Percentiles rank a stretch among this genome's conserved stretches.
phyloP scores from a whole-genome alignment of 1,139 yeast genomes.

The Hansenula lynferdii region DNA sequence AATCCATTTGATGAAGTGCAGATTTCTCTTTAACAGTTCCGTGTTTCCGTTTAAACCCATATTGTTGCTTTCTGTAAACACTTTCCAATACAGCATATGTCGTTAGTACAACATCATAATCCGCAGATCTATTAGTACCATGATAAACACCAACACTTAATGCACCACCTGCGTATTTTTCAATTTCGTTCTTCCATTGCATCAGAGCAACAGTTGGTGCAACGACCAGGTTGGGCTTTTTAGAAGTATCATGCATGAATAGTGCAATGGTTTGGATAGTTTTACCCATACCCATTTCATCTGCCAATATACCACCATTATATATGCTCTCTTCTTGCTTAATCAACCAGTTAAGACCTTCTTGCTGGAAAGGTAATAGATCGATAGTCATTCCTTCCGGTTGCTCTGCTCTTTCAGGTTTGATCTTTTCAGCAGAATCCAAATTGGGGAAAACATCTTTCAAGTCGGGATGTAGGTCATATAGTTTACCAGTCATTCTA shows the following conservation, averaged over 20 bases:
- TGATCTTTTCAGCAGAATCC: conserved; percentile 42
- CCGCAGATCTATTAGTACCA: conserved; percentile 71
- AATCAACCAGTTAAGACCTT: conserved; percentile 86
- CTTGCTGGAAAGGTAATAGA: conserved; percentile 85
- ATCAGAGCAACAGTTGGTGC: conserved; percentile 98
- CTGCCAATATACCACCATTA: conserved; percentile 93
- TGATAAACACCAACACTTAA: conserved; percentile 72
- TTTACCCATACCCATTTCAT: conserved; percentile 99
- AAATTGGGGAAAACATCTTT: conserved; percentile 66
- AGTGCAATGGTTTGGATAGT: conserved; percentile 93
- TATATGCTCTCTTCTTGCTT: conserved; percentile 78
- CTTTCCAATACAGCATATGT: conserved; percentile 92
- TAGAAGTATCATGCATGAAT: conserved; percentile 61
- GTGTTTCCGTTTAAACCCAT: conserved; percentile 73
- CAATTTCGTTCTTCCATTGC: conserved; percentile 97
- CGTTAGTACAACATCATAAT: conserved; percentile 80
- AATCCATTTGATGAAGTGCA: conserved; percentile 66
- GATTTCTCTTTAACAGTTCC: conserved; percentile 73
- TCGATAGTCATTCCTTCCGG: conserved; percentile 75
- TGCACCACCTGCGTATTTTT: conserved; percentile 68
- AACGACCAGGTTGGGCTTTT: conserved; percentile 79
- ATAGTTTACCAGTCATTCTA: conserved; percentile 59
- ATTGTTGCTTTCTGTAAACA: conserved; percentile 72
- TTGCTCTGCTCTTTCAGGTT: conserved; percentile 60
- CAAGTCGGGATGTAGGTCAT: conserved; percentile 73